A percentile compares a stretch with the other conserved stretches of the same genome.
These are phyloP conservation scores for Coleophoma crateriformis DNA, from an alignment of 2,329 filamentous ascomycete genomes.

Conservation along the genomic window DNA sequence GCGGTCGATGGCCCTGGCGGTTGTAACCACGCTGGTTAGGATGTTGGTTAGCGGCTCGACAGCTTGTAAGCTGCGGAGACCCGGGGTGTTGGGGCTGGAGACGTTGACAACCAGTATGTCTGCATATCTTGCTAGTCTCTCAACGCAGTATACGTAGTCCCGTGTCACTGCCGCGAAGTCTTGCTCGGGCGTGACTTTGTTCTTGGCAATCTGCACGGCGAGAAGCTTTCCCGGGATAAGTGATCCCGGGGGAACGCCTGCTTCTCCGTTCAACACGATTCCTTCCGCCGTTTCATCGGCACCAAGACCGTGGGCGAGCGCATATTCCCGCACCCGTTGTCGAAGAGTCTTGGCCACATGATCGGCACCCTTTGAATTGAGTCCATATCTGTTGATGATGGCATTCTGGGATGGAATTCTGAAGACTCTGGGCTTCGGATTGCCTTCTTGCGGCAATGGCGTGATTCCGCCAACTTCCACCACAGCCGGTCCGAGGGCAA, in stretches of 20 bases:
- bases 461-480: constrained; percentile 93
- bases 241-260: constrained; percentile 76
- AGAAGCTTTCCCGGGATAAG: constrained; percentile 71
- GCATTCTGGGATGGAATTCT: constrained; percentile 77
- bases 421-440: constrained; percentile 84
- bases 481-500: constrained; percentile 77
- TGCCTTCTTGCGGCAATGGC: constrained; percentile 80
- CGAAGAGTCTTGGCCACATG: constrained; percentile 75
- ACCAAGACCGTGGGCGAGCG: constrained; percentile 63
- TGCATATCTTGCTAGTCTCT: constrained; percentile 77
- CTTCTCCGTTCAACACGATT: constrained; percentile 71
- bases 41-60: constrained; percentile 77
- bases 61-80: constrained; percentile 80
- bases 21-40: constrained; percentile 74
- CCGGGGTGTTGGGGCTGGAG: constrained; percentile 92
- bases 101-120: constrained; percentile 98
- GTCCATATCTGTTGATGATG: constrained; percentile 90
- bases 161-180: constrained; percentile 78
- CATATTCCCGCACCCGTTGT: constrained; percentile 72
- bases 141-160: constrained; percentile 86
- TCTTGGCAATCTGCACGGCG: constrained; percentile 93
- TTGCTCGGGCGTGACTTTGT: constrained; percentile 81
- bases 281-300: constrained; percentile 57
- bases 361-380: constrained; percentile 89
- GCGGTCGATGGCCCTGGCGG: constrained; percentile 64